Conservation (phyloP, 768 basidiomycete genomes). For the Phylloporus rhodoxanthus region DNA sequence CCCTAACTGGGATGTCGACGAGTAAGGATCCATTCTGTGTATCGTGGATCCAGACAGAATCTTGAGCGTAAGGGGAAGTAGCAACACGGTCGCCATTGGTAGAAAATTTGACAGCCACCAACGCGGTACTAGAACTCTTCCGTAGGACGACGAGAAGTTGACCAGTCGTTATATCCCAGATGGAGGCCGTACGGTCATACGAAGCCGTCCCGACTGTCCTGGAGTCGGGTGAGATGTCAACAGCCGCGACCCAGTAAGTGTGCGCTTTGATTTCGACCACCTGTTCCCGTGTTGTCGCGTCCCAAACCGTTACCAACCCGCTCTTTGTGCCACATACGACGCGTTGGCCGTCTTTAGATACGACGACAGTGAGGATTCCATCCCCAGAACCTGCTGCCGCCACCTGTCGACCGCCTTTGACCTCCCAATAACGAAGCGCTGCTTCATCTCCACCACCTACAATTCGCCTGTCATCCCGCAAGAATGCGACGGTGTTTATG, state of each 20-base stretch:
- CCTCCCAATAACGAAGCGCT: conserved; percentile 6
- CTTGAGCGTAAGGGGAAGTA: conserved; percentile 4
- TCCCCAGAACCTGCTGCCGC: not conserved
- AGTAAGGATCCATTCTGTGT: conserved; percentile 2
- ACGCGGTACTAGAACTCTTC: not conserved
- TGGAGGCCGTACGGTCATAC: conserved; percentile 6
- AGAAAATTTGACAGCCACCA: conserved; percentile 13
- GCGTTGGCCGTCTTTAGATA: conserved; percentile 7
- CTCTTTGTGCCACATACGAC: conserved; percentile 13
- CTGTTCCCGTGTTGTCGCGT: conserved; percentile 1
- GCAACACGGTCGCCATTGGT: conserved; percentile 3
- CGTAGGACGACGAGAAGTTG: conserved; percentile 6
- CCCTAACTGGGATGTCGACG: conserved; percentile 6
- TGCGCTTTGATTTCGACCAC: conserved; percentile 8
- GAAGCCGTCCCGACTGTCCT: conserved; percentile 9
- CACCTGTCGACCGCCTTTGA: not conserved
- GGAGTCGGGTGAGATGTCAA: conserved; percentile 13
- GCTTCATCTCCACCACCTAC: conserved; percentile 10
- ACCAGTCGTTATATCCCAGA: conserved; percentile 14
- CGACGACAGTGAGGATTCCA: conserved; percentile 5
- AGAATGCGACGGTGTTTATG: conserved; percentile 9
- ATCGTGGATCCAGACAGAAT: conserved; percentile 10
- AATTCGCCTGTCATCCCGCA: conserved; percentile 1
- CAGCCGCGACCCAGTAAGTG: conserved; percentile 10
- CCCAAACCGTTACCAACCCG: conserved; percentile 10